Percentiles rank a stretch among this genome's conserved stretches.
Evolutionary conservation across 1,284 basidiomycete genomes (phyloP).

Genomic region (Naganishia liquefaciens): DNA sequence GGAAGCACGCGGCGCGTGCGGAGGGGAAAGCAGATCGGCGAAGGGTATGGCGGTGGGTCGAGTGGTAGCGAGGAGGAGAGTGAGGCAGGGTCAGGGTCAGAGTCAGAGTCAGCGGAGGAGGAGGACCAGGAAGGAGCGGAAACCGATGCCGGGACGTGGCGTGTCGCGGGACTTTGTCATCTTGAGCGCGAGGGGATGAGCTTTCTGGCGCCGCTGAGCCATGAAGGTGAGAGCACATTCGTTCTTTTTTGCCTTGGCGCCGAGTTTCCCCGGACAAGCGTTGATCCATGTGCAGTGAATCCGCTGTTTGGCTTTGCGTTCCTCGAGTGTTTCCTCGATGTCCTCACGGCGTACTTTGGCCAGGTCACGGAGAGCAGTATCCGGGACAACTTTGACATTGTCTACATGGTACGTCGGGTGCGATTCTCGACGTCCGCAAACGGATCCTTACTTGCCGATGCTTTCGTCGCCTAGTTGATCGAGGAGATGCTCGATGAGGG

Average conservation of each 20-base stretch:
- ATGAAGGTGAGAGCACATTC: conserved; percentile 44
- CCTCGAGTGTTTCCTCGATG: conserved; percentile 77
- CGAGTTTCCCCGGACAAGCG: not conserved
- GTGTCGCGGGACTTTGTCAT: conserved; percentile 60
- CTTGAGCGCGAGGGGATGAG: conserved; percentile 70
- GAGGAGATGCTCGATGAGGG: conserved; percentile 95
- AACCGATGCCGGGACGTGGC: conserved; percentile 46
- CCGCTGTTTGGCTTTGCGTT: conserved; percentile 88
- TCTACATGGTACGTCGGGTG: conserved; percentile 75
- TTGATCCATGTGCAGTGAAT: conserved; percentile 66
- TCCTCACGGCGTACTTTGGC: conserved; percentile 84
- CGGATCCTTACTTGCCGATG: too few species aligned
- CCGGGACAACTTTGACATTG: conserved; percentile 92
- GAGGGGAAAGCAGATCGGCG: conserved; percentile 29
- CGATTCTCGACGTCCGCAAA: not conserved
- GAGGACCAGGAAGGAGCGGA: conserved; percentile 2
- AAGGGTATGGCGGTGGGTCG: conserved; percentile 53
- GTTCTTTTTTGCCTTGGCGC: too few species aligned
- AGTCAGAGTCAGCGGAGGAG: too few species aligned
- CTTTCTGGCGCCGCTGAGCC: conserved; percentile 76
- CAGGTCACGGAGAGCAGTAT: conserved; percentile 69
- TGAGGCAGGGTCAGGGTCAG: too few species aligned
- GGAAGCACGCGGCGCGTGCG: not conserved
- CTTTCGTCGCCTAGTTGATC: conserved; percentile 63
- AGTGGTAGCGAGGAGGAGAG: not conserved